Base-by-base conservation (phyloP, 768 basidiomycete genomes). In the Suillus paluster region DNA sequence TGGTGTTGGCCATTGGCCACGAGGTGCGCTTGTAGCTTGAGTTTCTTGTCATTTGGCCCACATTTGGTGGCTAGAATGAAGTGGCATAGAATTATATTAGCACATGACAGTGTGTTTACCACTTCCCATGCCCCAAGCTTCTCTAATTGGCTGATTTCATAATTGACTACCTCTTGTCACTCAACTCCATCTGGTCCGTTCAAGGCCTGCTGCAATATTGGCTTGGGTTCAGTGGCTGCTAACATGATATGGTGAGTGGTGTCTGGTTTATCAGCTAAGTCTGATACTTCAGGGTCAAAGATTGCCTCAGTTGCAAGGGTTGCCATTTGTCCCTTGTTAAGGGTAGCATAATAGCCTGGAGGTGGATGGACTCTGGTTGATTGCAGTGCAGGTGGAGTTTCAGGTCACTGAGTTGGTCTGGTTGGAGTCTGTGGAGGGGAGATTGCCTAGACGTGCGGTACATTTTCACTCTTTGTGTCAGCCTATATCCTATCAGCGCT, bases 61-160 rank as follows among this genome's bases (percentile, higher is more conserved):
- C 12, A 5, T 50, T 59, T 59, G 12, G 58, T 59, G 6, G 45
- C 36, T 12, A 59, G 45, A 2, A 59, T 19, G 19, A 27, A 59
- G 45, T 59, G 58, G 33, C 63, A 66, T 5, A 68, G 70, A 48
- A 79, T 68, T 12, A 70, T 54, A 41, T 74, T 78, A 21, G 64
- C 58, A 36, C 68, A 67, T 4, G 54, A 23, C 25, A 75, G 77
- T 39, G 71, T 44, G n/a, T 62, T 52, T 9, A 66, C 67, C 34
- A 70, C 41, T 25, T 70, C 64, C 71, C 72, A 77, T 9, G 68
- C 73, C 21, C 65, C 63, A 21, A 68, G 68, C 38, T 63, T 66
- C 30, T 30, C 30, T 30, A 30, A 6, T 6, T 30, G 30, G 6
- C 30, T 30, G 6, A 30, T 30, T 6, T 70, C 69, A 48, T 57